Percentiles rank a stretch among this genome's conserved stretches.
phyloP scores from a whole-genome alignment of 495 filamentous ascomycete genomes.

The Aspergillus steynii region DNA sequence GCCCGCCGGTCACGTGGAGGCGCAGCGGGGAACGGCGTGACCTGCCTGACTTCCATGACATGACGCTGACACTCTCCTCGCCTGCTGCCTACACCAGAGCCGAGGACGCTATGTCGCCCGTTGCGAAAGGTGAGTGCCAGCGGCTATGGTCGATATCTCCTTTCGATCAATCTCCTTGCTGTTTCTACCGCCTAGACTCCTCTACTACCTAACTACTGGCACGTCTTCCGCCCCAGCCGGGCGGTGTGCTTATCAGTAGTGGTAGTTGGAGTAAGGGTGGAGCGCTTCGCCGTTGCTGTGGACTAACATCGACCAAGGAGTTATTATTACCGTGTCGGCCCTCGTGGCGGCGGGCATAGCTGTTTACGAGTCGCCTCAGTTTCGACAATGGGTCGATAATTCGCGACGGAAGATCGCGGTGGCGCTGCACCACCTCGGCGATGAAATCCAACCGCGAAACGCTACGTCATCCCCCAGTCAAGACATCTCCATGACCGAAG shows the following conservation, averaged over 20 bases:
- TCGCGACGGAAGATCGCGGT: slow-evolving; percentile 77
- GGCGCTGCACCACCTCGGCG: slow-evolving; percentile 74
- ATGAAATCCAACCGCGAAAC: slow-evolving; percentile 65
- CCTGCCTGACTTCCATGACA: not conserved
- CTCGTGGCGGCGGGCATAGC: slow-evolving; percentile 81
- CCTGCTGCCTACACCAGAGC: slow-evolving; percentile 7
- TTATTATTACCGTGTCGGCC: slow-evolving; percentile 74
- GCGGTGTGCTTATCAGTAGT: slow-evolving; percentile 44
- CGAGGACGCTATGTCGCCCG: slow-evolving; percentile 48
- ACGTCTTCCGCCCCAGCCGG: slow-evolving; percentile 16
- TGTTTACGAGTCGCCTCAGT: slow-evolving; percentile 80
- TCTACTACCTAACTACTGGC: not conserved
- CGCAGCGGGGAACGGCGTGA: slow-evolving; percentile 12
- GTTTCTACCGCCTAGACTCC: not conserved
- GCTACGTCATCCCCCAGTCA: slow-evolving; percentile 25
- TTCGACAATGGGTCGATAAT: slow-evolving; percentile 72
- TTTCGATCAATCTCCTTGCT: slow-evolving; percentile 6
- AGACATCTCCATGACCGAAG: slow-evolving; percentile 56
- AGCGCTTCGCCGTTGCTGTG: not conserved
- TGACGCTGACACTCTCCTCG: slow-evolving; percentile 10
- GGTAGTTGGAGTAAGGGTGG: slow-evolving; percentile 11
- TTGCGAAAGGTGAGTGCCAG: slow-evolving; percentile 51
- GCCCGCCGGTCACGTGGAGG: slow-evolving; percentile 32
- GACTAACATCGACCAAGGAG: slow-evolving; percentile 49
- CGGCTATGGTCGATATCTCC: slow-evolving; percentile 4